These are phyloP conservation scores for Aphanomyces euteiches DNA, from an alignment of 352 stramenopile genomes.

Conservation along the genomic window DNA sequence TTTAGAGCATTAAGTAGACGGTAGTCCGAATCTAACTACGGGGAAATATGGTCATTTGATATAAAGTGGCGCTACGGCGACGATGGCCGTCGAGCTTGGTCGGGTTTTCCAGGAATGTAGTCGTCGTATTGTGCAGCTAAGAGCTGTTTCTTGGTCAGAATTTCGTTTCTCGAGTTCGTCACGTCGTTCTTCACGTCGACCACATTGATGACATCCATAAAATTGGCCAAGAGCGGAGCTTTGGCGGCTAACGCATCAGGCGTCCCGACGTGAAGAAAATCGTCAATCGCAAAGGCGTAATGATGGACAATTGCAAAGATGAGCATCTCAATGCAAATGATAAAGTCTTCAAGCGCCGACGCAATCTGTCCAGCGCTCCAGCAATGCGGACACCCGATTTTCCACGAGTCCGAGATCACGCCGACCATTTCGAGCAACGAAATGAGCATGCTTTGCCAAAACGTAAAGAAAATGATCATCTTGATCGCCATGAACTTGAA, in stretches of 20 bases:
- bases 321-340: conserved; percentile 95
- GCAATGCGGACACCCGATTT: conserved; percentile 73
- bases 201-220: conserved; percentile 88
- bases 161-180: conserved; percentile 80
- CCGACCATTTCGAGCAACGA: conserved; percentile 82
- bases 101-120: not conserved
- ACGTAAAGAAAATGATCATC: conserved; percentile 94
- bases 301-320: conserved; percentile 89
- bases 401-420: conserved; percentile 79
- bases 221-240: conserved; percentile 78
- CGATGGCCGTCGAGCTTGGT: no score
- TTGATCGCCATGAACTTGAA: conserved; percentile 95
- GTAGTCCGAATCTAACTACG: no score
- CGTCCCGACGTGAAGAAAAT: conserved; percentile 54
- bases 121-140: conserved; percentile 76
- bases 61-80: no score
- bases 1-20: conserved; percentile 41
- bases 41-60: no score
- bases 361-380: conserved; percentile 83
- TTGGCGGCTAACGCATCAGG: conserved; percentile 66
- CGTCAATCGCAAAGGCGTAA: conserved; percentile 90
- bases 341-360: conserved; percentile 90
- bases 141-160: conserved; percentile 86
- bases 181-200: conserved; percentile 83
- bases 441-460: conserved; percentile 92